Base-by-base conservation (phyloP, 345 rosid species). In the Citrus australasica region DNA sequence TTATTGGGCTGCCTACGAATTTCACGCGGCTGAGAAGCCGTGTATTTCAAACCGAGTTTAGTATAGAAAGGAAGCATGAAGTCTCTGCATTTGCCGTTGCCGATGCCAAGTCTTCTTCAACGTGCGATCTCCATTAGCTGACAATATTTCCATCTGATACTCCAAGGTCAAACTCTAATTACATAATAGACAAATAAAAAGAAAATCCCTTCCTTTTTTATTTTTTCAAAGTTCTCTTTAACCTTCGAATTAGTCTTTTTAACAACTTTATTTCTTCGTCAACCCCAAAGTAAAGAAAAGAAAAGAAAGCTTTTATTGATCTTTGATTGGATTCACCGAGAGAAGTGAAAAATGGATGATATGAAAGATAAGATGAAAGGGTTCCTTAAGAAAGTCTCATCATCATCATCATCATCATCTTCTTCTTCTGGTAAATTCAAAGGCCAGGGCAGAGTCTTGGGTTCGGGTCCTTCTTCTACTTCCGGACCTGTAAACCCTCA, bases 341-440 rank as follows among this genome's bases (percentile, higher is more conserved):
- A n/a, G 24, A 22, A 2, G 5, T n/a, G 21, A 35, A 82, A 69
- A 79, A 95, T 95, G 99, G 96, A 77, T 69, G 99, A 93, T 24
- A 82, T 95, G 88, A 95, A 91, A 80, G 99, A 85, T 74, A 92
- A 95, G 80, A 84, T 94, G 80, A 93, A 90, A 70, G 99, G 98
- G 7, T 92, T 95, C 88, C 83, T 93, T 87, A 93, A 95, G 86
- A 95, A 92, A 86, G 89, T 95, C 81, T 80, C 85, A 28, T 85
- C 58, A 1, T 53, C 58, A 1, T 51, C 56, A 1, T 53, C 93
- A 4, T 53, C 93, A 25, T 85, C 89, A 0, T 38, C 42, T 38
- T 84, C 97, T 19, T 91, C 98, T 48, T 83, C 95, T 6, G 89
- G 88, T 40, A 93, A 93, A 86, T 95, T 95, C 87, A 93, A 95